These are phyloP conservation scores for Aspergillus wentii DNA, from an alignment of 495 filamentous ascomycete species.

Conservation along the genomic window DNA sequence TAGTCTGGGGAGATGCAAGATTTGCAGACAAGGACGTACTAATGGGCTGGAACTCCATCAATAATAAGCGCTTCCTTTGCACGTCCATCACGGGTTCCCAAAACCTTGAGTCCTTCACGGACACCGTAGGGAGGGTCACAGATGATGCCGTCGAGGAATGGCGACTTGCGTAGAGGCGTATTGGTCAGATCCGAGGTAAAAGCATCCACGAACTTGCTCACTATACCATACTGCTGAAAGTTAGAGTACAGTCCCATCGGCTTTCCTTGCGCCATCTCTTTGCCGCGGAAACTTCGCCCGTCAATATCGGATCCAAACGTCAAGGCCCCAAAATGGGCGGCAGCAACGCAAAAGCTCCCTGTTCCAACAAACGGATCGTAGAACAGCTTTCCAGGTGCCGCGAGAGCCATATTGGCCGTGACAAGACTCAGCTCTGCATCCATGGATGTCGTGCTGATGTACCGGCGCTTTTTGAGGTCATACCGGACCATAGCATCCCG, in stretches of 20 bases:
- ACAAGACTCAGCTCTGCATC: constrained; percentile 89
- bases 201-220: constrained; percentile 59
- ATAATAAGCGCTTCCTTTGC: constrained; percentile 56
- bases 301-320: constrained; percentile 89
- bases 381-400: constrained; percentile 73
- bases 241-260: constrained; percentile 61
- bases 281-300: constrained; percentile 76
- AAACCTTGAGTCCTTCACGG: constrained; percentile 81
- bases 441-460: constrained; percentile 96
- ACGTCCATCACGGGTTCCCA: constrained; percentile 69
- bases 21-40: constrained; percentile 40
- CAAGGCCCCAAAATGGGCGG: constrained; percentile 81
- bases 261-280: constrained; percentile 39
- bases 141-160: constrained; percentile 81
- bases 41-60: constrained; percentile 66
- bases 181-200: constrained; percentile 90
- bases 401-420: constrained; percentile 85
- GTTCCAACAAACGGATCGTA: constrained; percentile 96
- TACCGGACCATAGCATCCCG: constrained; percentile 67
- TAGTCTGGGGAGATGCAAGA: constrained; percentile 6
- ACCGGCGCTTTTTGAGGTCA: constrained; percentile 85
- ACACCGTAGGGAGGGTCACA: constrained; percentile 99
- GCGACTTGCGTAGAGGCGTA: constrained; percentile 58
- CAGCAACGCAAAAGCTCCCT: constrained; percentile 82
- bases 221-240: constrained; percentile 77